phyloP scores from a whole-genome alignment of 2,329 filamentous ascomycete species.

The Grosmannia huntii region DNA sequence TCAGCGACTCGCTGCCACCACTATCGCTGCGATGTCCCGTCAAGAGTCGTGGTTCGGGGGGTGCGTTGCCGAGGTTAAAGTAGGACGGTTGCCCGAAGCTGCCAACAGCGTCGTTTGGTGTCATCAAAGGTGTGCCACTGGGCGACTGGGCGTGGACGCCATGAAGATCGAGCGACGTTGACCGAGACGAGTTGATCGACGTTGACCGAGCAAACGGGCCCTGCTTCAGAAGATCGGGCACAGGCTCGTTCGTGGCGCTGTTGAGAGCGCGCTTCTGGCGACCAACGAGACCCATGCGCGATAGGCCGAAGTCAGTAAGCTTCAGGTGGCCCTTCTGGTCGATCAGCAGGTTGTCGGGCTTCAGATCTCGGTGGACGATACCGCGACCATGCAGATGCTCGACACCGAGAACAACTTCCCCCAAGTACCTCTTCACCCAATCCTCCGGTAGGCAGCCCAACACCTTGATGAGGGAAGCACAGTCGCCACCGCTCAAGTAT shows the following conservation, averaged over 20 bases:
- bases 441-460: slow-evolving; percentile 86
- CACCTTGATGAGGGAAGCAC: slow-evolving; percentile 89
- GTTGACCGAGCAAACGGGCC: slow-evolving; percentile 78
- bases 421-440: slow-evolving; percentile 96
- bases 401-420: slow-evolving; percentile 91
- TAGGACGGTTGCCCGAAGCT: slow-evolving; percentile 80
- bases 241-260: slow-evolving; percentile 63
- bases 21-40: slow-evolving; percentile 87
- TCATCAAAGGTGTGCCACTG: slow-evolving; percentile 73
- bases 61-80: slow-evolving; percentile 56
- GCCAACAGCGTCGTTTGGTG: slow-evolving; percentile 53
- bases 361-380: slow-evolving; percentile 93
- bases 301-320: slow-evolving; percentile 92
- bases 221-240: slow-evolving; percentile 82
- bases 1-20: slow-evolving; percentile 74
- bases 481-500: slow-evolving; percentile 94
- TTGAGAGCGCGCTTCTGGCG: slow-evolving; percentile 89
- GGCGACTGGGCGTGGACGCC: slow-evolving; percentile 51
- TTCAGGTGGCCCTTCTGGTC: slow-evolving; percentile 95
- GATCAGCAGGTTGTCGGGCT: slow-evolving; percentile 93
- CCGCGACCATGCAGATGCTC: slow-evolving; percentile 89
- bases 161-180: slow-evolving; percentile 84
- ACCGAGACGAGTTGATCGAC: slow-evolving; percentile 81
- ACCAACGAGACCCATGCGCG: slow-evolving; percentile 91
- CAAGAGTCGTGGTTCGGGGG: slow-evolving; percentile 50